These are phyloP conservation scores for Carex kokanica DNA, from an alignment of 176 grass and related monocot genomes.

Conservation along the genomic window DNA sequence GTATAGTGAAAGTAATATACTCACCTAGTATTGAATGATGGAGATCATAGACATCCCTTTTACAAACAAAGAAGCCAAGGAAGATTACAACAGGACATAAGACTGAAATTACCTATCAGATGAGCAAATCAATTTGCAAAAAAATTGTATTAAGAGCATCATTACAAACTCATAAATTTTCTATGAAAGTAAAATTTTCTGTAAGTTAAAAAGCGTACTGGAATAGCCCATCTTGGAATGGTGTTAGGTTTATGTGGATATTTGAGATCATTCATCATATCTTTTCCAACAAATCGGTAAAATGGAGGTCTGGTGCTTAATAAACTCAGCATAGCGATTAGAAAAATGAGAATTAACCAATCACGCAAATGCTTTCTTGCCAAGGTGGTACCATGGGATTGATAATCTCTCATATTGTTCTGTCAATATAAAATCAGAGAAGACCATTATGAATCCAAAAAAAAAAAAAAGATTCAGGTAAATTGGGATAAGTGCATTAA, in stretches of 20 bases:
- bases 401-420: conserved; percentile 40
- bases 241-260: conserved; percentile 71
- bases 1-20: background rate
- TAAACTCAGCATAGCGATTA: conserved; percentile 33
- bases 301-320: conserved; percentile 54
- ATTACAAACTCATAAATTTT: background rate
- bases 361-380: conserved; percentile 54
- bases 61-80: conserved; percentile 40
- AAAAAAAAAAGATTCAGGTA: background rate
- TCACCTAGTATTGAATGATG: conserved; percentile 71
- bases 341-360: conserved; percentile 62
- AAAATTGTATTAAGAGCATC: background rate
- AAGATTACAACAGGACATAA: conserved; percentile 48
- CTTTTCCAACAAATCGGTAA: conserved; percentile 57
- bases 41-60: conserved; percentile 78
- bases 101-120: conserved; percentile 57
- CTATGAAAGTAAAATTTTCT: background rate
- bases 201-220: conserved; percentile 51
- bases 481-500: background rate
- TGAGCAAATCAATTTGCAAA: background rate
- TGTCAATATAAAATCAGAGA: conserved; percentile 4
- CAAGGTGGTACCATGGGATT: conserved; percentile 51
- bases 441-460: background rate
- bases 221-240: conserved; percentile 55
- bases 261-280: conserved; percentile 59